phyloP scores from a whole-genome alignment of 2,329 filamentous ascomycete species.

The Lithohypha guttulata region DNA sequence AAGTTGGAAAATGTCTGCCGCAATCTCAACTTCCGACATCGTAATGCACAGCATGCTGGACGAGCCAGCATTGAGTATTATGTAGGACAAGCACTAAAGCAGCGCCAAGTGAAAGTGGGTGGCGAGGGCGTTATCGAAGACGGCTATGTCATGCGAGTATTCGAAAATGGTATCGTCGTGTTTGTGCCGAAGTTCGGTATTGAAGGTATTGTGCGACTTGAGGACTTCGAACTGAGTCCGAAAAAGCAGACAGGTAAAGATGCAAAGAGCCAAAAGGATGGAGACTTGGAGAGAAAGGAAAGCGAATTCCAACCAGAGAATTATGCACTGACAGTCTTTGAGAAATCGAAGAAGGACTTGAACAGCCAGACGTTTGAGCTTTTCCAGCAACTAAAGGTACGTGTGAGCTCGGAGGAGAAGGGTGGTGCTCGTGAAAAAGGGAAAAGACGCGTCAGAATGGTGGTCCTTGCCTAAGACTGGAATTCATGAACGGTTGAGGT shows the following conservation, averaged over 20 bases:
- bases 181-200: conserved; percentile 94
- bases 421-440: conserved; percentile 63
- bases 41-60: conserved; percentile 92
- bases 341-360: conserved; percentile 43
- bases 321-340: conserved; percentile 58
- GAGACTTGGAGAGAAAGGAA: conserved; percentile 44
- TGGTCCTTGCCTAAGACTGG: conserved; percentile 26
- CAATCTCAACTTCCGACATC: conserved; percentile 95
- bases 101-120: conserved; percentile 40
- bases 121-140: conserved; percentile 59
- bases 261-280: conserved; percentile 24
- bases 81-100: conserved; percentile 89
- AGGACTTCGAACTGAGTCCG: conserved; percentile 51
- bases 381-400: conserved; percentile 83
- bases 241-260: conserved; percentile 25
- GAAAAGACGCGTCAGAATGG: conserved; percentile 57
- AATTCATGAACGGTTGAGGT: too few species aligned
- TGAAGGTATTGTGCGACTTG: conserved; percentile 76
- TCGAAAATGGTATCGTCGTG: conserved; percentile 94
- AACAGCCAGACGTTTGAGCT: conserved; percentile 56
- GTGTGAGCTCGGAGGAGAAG: conserved; percentile 86
- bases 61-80: conserved; percentile 95
- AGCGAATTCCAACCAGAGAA: conserved; percentile 76
- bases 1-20: conserved; percentile 90
- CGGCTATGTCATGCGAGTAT: conserved; percentile 92